A percentile compares a stretch with the other conserved stretches of the same genome.
These are phyloP conservation scores for Flaveria trinervia DNA, from an alignment of 129 eudicot genomes.

Conservation along the genomic window DNA sequence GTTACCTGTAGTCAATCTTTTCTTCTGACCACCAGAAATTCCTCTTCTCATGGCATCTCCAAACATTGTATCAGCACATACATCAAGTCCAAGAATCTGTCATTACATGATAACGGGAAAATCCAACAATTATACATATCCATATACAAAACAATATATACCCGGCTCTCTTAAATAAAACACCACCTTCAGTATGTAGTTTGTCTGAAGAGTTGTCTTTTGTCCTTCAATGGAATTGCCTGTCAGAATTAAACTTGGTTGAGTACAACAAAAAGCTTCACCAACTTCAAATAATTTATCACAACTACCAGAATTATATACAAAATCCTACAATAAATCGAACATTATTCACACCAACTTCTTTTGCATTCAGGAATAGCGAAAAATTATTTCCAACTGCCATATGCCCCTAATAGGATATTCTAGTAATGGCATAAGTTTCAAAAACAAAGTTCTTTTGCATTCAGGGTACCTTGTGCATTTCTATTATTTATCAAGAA, in stretches of 20 bases:
- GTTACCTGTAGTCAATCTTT: constrained; percentile 83
- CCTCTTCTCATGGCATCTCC: constrained; percentile 94
- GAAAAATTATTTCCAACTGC: constrained; percentile 5
- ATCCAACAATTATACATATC: not conserved
- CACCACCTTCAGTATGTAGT: constrained; percentile 53
- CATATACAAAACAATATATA: not conserved
- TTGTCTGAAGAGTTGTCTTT: constrained; percentile 56
- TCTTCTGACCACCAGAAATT: constrained; percentile 92
- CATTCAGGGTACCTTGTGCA: too few species aligned
- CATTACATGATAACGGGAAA: constrained; percentile 6
- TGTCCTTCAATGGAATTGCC: constrained; percentile 65
- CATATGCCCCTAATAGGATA: not conserved
- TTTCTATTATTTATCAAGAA: not conserved
- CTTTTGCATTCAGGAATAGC: not conserved
- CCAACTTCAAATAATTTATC: not conserved
- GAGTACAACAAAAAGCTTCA: constrained; percentile 7
- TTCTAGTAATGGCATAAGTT: too few species aligned
- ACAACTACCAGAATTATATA: not conserved
- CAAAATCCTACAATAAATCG: not conserved
- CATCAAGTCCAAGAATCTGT: constrained; percentile 92
- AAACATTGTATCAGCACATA: constrained; percentile 74
- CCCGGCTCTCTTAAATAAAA: constrained; percentile 10
- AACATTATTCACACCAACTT: constrained; percentile 6
- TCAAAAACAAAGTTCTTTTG: too few species aligned
- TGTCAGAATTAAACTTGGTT: constrained; percentile 21